Evolutionary conservation across 352 stramenopile genomes (phyloP), one percentile per base, ranked within the genome.

Genomic region (Discostella stelligera): DNA sequence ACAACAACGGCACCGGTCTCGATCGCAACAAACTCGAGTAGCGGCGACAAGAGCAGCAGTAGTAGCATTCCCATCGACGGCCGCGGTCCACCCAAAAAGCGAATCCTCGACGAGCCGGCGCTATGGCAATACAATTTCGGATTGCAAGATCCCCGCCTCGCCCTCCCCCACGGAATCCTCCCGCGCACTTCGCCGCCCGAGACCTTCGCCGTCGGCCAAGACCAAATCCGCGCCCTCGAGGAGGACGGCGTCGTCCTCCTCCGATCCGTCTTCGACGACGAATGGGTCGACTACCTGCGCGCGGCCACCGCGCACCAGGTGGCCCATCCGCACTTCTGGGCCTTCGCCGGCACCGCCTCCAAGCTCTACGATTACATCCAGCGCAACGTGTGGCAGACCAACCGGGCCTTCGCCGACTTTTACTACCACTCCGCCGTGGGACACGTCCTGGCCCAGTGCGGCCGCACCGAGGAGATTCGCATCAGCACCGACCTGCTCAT

Each of bases 351-450:
- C 23, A 92, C 86, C 9, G 89, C 89, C 8, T 93, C 87, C 23
- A 89, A 88, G 41, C 75, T 94, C 2, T 94, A 94, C 56, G 89
- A 94, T 77, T 94, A 94, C 82, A 92, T 94, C 59, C 89, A 94
- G 76, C 75, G 89, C 6, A 94, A 94, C 59, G 79, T 94, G 52
- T 94, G 89, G 89, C 85, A 92, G 76, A 94, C 89, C 16, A 94
- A 94, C 53, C 83, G 68, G 25, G 89, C 85, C 6, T 94, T 94
- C 82, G 84, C 86, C 8, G 80, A 85, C 62, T 94, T 94, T 71
- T 93, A 93, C 53, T 93, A 94, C 77, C 88, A 94, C 48, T 90
- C 79, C 13, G 87, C 89, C 7, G 85, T 93, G 65, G 86, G 86
- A 14, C 78, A 91, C 73, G 86, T 93, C 1, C 67, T 94, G 3